Percentiles rank a stretch among this genome's conserved stretches.
Conservation (phyloP, 345 rosid genomes). For the Conringia planisiliqua region DNA sequence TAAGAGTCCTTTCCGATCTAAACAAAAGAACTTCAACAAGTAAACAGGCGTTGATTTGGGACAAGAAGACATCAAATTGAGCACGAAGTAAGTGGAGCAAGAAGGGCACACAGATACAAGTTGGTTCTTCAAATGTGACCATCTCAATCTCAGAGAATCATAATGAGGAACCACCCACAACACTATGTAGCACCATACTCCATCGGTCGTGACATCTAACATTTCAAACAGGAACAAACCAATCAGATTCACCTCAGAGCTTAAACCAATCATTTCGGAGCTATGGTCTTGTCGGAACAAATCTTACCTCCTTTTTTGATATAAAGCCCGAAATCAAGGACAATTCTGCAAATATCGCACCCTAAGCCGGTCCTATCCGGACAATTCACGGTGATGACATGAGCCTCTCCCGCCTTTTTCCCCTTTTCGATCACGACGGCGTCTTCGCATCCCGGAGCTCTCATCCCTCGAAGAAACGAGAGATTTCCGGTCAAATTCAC, state of each 20-base stretch:
- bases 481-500: neutral
- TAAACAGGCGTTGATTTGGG: constrained; percentile 51
- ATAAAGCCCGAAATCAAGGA: constrained; percentile 77
- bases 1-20: constrained; percentile 60
- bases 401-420: constrained; percentile 58
- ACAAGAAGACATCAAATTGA: constrained; percentile 36
- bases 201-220: constrained; percentile 86
- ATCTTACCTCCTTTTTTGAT: constrained; percentile 68
- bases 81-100: constrained; percentile 41
- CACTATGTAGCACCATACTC: constrained; percentile 76
- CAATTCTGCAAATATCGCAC: constrained; percentile 65
- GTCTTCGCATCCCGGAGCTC: constrained; percentile 49
- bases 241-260: neutral
- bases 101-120: constrained; percentile 70
- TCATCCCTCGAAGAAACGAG: constrained; percentile 34
- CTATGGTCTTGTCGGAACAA: neutral
- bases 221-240: neutral
- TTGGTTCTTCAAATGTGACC: constrained; percentile 72
- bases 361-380: constrained; percentile 74
- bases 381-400: constrained; percentile 74
- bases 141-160: constrained; percentile 44
- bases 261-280: neutral
- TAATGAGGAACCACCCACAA: constrained; percentile 71
- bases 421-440: constrained; percentile 60
- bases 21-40: constrained; percentile 66